Percentiles rank a stretch among this genome's conserved stretches.
Conservation (phyloP, 768 basidiomycete genomes). For the Trametes cingulata region DNA sequence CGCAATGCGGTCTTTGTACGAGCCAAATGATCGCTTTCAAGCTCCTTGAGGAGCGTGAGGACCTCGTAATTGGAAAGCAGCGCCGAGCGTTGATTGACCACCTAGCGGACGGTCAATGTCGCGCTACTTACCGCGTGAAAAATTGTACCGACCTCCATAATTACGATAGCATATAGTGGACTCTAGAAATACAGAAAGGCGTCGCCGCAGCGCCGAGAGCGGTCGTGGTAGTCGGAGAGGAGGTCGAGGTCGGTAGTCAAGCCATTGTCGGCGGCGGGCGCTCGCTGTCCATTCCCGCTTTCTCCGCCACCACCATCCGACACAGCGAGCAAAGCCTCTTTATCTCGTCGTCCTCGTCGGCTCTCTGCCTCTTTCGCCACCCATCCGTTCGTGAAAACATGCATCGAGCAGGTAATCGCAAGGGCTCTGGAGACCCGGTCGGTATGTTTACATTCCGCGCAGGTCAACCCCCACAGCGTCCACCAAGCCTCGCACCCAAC, state of each 20-base stretch:
- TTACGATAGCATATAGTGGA: slow-evolving; percentile 13
- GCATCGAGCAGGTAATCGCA: slow-evolving; percentile 39
- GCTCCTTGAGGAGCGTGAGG: slow-evolving; percentile 69
- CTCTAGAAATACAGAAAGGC: slow-evolving; percentile 15
- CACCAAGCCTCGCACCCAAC: slow-evolving; percentile 70
- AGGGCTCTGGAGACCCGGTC: slow-evolving; percentile 15
- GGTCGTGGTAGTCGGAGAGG: not conserved
- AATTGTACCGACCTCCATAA: slow-evolving; percentile 30
- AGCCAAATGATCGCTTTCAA: slow-evolving; percentile 71
- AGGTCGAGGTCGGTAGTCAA: slow-evolving; percentile 19
- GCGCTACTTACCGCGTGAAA: not conserved
- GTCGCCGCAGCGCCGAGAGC: not conserved
- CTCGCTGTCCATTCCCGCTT: slow-evolving; percentile 21
- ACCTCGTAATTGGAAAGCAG: slow-evolving; percentile 91
- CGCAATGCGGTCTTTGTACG: slow-evolving; percentile 70
- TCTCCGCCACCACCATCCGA: slow-evolving; percentile 25
- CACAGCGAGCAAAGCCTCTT: slow-evolving; percentile 24
- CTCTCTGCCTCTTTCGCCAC: slow-evolving; percentile 9
- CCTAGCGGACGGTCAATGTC: slow-evolving; percentile 39
- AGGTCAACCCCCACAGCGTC: slow-evolving; percentile 84
- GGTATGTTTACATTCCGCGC: slow-evolving; percentile 27
- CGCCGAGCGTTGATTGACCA: slow-evolving; percentile 70
- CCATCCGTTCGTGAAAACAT: slow-evolving; percentile 25
- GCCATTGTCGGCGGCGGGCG: slow-evolving; percentile 17
- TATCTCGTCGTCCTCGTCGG: slow-evolving; percentile 11